Percentiles rank a stretch among this genome's conserved stretches.
phyloP scores from a whole-genome alignment of 2,329 filamentous ascomycete genomes.

The Alternaria tenuissima region DNA sequence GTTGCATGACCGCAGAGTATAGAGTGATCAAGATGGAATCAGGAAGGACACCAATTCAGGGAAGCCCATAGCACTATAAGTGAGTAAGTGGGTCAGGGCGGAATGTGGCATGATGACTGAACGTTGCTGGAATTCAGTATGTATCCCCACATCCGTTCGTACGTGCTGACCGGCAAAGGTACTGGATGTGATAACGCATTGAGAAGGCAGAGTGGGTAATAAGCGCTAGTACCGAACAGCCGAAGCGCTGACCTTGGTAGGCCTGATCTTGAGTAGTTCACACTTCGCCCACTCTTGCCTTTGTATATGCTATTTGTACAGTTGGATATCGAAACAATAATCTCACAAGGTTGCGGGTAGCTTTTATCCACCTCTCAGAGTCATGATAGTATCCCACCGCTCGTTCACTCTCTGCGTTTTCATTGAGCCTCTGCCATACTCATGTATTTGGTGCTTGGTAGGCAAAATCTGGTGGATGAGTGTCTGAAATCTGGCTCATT shows the following conservation, averaged over 20 bases:
- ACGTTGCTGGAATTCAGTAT: too few species aligned
- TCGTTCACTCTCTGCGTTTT: background rate
- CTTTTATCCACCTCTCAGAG: background rate
- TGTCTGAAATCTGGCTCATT: constrained; percentile 4
- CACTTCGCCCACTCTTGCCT: background rate
- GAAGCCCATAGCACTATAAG: background rate
- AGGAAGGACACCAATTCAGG: background rate
- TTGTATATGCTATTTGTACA: background rate
- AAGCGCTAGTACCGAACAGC: background rate
- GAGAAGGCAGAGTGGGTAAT: background rate
- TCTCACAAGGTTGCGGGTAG: background rate
- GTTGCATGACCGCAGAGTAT: background rate
- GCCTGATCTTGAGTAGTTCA: background rate
- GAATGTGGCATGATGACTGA: background rate
- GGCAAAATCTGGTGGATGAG: background rate
- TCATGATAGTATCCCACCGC: background rate
- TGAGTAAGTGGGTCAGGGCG: background rate
- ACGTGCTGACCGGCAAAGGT: background rate
- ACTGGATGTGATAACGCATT: background rate
- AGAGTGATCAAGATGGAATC: background rate
- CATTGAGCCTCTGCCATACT: background rate
- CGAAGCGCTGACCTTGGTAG: background rate
- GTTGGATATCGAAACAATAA: background rate
- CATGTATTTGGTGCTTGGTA: background rate
- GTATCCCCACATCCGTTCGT: background rate